Base-by-base conservation (phyloP, 805 yeast genomes). In the Nakazawaea siamensis region DNA sequence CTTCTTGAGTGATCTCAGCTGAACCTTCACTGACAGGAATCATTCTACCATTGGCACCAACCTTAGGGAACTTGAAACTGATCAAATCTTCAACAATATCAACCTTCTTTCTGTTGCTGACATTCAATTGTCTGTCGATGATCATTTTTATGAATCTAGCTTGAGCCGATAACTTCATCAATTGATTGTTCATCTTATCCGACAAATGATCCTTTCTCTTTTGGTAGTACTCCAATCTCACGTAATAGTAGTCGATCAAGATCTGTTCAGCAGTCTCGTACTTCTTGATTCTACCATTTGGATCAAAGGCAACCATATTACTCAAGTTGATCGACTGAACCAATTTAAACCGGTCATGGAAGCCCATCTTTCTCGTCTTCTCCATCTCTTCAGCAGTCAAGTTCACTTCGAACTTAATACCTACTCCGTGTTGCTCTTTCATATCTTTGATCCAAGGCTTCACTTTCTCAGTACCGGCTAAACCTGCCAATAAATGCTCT, bases 271-370 rank as follows among this genome's bases (percentile, higher is more conserved):
- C 81, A 33, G 66, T 64, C 10, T 78, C 81, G 56, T 87, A 92
- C 54, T 75, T 85, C 52, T 81, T 82, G 48, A 92, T 84, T 45
- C 88, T 74, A 25, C 96, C 95, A 31, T 70, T 70, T 3, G 94
- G 74, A 60, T 92, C 97, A 60, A 92, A 92, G 0, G 96, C 94
- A 37, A 92, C 96, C 95, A 92, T 88, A 54, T 92, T 92, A 30
- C 80, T 70, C 42, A 85, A 64, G 53, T 70, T 77, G 27, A 92
- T 62, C 5, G 80, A 62, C 0, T 86, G 66, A 5, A 75, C 62
- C 35, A 92, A 67, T 51, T 83, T 87, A 62, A 92, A 92, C 52
- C 87, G 68, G 50, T 86, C 94, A 48, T 83, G 71, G 36, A 86
- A 65, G 0, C 98, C 98, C 17, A 80, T 71, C 34, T 66, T 66